A percentile compares a stretch with the other conserved stretches of the same genome.
These are phyloP conservation scores for Ceratocystis colombiana DNA, from an alignment of 2,329 filamentous ascomycete genomes.

Conservation along the genomic window DNA sequence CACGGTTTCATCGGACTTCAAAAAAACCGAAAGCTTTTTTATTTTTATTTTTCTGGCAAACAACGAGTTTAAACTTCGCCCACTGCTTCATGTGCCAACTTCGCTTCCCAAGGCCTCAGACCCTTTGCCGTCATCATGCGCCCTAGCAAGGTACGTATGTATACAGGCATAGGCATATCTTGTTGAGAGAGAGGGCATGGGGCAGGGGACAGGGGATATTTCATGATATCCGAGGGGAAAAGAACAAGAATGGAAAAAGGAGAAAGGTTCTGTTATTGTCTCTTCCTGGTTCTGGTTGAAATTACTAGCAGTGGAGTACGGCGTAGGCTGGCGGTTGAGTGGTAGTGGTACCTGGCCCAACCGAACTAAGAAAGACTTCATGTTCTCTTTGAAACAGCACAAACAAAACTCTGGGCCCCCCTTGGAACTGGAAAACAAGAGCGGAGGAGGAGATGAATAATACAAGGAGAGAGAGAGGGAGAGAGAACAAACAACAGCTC, in stretches of 20 bases:
- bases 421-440: not conserved
- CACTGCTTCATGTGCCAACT: conserved; percentile 8
- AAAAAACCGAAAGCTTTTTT: too few relatives aligned
- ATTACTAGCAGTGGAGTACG: not conserved
- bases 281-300: not conserved
- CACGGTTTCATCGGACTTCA: too few relatives aligned
- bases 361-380: not conserved
- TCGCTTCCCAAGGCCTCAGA: conserved; percentile 11
- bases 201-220: not conserved
- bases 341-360: not conserved
- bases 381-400: not conserved
- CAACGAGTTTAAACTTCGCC: not conserved
- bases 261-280: not conserved
- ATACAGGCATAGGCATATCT: not conserved
- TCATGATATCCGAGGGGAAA: not conserved
- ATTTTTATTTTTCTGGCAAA: not conserved
- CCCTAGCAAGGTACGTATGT: conserved; percentile 1
- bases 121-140: conserved; percentile 15
- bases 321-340: not conserved
- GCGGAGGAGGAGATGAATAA: too few relatives aligned
- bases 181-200: not conserved
- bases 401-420: not conserved
- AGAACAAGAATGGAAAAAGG: conserved; percentile 1
- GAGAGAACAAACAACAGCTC: not conserved
- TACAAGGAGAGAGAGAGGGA: not conserved